A percentile compares a stretch with the other conserved stretches of the same genome.
phyloP scores from a whole-genome alignment of 1,139 yeast genomes.

The Blastobotrys elegans region DNA sequence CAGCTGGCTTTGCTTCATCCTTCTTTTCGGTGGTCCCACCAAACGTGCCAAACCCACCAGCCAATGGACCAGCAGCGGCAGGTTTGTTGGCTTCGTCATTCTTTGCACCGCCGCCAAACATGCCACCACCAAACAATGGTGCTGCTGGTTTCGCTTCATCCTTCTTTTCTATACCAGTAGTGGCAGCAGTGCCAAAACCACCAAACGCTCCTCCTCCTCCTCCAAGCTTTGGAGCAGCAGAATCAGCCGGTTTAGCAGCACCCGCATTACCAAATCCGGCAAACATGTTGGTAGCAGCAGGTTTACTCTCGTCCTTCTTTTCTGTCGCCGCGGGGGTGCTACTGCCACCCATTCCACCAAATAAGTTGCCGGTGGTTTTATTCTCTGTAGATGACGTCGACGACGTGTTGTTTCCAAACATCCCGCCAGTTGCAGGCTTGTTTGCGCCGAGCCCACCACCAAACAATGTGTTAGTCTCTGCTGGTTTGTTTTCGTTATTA shows the following conservation, averaged over 20 bases:
- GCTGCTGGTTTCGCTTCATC: conserved; percentile 25
- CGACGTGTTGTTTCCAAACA: conserved; percentile 6
- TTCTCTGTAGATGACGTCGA: conserved; percentile 14
- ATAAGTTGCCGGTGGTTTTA: conserved; percentile 3
- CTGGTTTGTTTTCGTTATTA: too few relatives aligned
- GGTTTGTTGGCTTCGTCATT: conserved; percentile 15
- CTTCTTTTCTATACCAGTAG: conserved; percentile 13
- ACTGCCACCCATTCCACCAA: conserved; percentile 9
- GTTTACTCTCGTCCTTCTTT: conserved; percentile 15
- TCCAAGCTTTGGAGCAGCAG: conserved; percentile 9
- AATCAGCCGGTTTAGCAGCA: background rate
- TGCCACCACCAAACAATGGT: too few relatives aligned
- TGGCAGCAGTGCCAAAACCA: too few relatives aligned
- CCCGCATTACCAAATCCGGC: conserved; percentile 10
- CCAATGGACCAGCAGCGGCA: conserved; percentile 19
- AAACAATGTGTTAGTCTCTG: too few relatives aligned
- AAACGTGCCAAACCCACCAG: conserved; percentile 26
- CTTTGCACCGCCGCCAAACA: conserved; percentile 9
- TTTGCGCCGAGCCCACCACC: too few relatives aligned
- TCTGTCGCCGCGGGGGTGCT: too few relatives aligned
- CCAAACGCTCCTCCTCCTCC: too few relatives aligned
- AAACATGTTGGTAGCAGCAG: background rate
- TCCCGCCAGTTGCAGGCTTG: conserved; percentile 31
- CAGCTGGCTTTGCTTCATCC: conserved; percentile 26
- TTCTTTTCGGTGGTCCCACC: conserved; percentile 7